Conservation (phyloP, 148 eudicot genomes). For the Vaccinium vitisidaea region DNA sequence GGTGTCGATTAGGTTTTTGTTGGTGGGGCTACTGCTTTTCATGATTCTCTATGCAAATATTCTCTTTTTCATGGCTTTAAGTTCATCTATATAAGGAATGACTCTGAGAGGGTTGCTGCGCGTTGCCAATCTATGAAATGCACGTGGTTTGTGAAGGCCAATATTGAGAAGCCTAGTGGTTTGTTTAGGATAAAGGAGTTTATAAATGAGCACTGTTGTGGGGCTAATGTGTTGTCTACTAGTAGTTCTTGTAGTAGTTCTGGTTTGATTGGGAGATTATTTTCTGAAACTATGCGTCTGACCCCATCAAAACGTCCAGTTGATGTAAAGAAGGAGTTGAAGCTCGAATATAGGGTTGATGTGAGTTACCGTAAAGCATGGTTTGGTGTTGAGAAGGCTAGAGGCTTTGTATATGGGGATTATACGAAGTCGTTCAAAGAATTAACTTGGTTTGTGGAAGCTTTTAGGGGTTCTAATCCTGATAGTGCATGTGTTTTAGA, state of each 20-base stretch:
- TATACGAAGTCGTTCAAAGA: neutral
- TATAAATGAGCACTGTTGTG: neutral
- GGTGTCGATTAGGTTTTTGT: too few relatives aligned
- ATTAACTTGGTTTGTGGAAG: neutral
- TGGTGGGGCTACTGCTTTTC: too few relatives aligned
- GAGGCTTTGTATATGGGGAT: neutral
- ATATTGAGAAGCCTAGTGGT: neutral
- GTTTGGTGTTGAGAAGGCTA: neutral
- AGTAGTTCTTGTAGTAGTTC: neutral
- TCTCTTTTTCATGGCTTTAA: too few relatives aligned
- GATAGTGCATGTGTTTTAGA: neutral
- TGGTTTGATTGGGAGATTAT: too few relatives aligned
- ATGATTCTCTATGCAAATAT: too few relatives aligned
- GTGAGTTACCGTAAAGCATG: neutral
- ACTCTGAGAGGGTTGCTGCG: neutral
- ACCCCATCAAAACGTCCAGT: too few relatives aligned
- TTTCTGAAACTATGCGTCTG: too few relatives aligned
- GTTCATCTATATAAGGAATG: neutral
- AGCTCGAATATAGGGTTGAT: too few relatives aligned
- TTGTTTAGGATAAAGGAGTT: neutral
- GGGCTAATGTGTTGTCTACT: neutral
- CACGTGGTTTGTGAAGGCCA: neutral
- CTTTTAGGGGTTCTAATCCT: neutral
- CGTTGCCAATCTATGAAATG: neutral
- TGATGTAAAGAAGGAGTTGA: too few relatives aligned